Evolutionary conservation across 768 basidiomycete species (phyloP).

Genomic region (Paxillus involutus): DNA sequence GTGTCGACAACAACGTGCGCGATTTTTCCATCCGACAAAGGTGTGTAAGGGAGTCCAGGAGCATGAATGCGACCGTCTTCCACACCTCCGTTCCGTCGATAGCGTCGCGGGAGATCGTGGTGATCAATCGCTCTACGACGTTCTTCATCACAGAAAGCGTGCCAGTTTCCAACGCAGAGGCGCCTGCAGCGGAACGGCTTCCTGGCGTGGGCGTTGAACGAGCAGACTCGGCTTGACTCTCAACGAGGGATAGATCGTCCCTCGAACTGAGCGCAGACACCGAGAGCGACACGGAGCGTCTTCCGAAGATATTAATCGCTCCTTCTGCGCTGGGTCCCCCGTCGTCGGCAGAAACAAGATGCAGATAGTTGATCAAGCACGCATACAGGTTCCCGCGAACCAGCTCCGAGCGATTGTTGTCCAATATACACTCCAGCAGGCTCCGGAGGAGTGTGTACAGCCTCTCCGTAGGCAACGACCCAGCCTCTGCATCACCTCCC

Average conservation of each 20-base stretch:
- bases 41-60: slow-evolving; percentile 78
- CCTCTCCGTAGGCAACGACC: slow-evolving; percentile 77
- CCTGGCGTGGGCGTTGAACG: slow-evolving; percentile 20
- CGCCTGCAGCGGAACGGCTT: not conserved
- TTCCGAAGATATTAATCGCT: slow-evolving; percentile 20
- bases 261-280: slow-evolving; percentile 37
- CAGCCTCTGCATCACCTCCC: slow-evolving; percentile 59
- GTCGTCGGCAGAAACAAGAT: slow-evolving; percentile 46
- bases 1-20: slow-evolving; percentile 52
- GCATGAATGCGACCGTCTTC: slow-evolving; percentile 93
- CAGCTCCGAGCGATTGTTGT: slow-evolving; percentile 77
- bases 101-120: slow-evolving; percentile 82
- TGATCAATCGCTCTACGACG: slow-evolving; percentile 69
- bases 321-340: slow-evolving; percentile 11
- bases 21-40: slow-evolving; percentile 72
- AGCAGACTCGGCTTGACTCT: slow-evolving; percentile 34
- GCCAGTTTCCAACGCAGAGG: slow-evolving; percentile 55
- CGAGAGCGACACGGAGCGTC: slow-evolving; percentile 26
- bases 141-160: slow-evolving; percentile 68
- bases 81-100: slow-evolving; percentile 95
- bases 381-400: slow-evolving; percentile 96
- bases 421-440: slow-evolving; percentile 72
- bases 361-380: slow-evolving; percentile 83
- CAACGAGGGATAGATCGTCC: slow-evolving; percentile 40
- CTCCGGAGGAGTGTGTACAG: slow-evolving; percentile 71